Evolutionary conservation across 768 basidiomycete species (phyloP).

Genomic region (Mrakia frigida): DNA sequence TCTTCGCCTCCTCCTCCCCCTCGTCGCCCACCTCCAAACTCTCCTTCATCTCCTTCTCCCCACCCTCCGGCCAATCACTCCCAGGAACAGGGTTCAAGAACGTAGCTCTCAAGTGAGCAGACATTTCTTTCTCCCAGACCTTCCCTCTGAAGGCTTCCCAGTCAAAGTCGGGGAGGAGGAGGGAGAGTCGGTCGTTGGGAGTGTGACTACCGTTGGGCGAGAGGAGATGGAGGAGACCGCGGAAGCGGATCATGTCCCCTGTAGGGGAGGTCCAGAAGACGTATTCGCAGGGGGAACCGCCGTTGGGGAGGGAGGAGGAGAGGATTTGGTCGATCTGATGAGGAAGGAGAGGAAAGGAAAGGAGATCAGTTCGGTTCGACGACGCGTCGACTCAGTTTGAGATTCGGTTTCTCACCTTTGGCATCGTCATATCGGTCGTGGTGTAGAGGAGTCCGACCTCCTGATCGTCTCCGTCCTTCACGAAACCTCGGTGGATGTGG

Average conservation of each 20-base stretch:
- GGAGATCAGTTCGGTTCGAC: no score
- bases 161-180: slow-evolving; percentile 9
- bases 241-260: slow-evolving; percentile 5
- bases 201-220: neutral
- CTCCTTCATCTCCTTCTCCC: slow-evolving; percentile 9
- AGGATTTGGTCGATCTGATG: slow-evolving; percentile 4
- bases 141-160: slow-evolving; percentile 13
- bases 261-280: slow-evolving; percentile 14
- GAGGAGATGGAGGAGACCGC: slow-evolving; percentile 11
- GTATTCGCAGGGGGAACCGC: slow-evolving; percentile 16
- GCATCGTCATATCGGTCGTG: slow-evolving; percentile 6
- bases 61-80: slow-evolving; percentile 6
- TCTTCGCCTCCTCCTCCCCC: slow-evolving; percentile 9
- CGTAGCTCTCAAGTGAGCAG: slow-evolving; percentile 6
- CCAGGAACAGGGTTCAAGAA: slow-evolving; percentile 13
- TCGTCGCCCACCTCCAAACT: slow-evolving; percentile 2
- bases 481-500: slow-evolving; percentile 19
- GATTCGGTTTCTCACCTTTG: neutral
- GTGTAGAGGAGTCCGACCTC: slow-evolving; percentile 12
- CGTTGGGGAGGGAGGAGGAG: neutral
- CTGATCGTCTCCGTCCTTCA: neutral
- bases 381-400: neutral
- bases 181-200: neutral
- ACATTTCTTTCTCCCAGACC: slow-evolving; percentile 2
- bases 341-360: neutral